A percentile compares a stretch with the other conserved stretches of the same genome.
These are phyloP conservation scores for Periconia macrospinosa DNA, from an alignment of 2,329 filamentous ascomycete genomes.

Conservation along the genomic window DNA sequence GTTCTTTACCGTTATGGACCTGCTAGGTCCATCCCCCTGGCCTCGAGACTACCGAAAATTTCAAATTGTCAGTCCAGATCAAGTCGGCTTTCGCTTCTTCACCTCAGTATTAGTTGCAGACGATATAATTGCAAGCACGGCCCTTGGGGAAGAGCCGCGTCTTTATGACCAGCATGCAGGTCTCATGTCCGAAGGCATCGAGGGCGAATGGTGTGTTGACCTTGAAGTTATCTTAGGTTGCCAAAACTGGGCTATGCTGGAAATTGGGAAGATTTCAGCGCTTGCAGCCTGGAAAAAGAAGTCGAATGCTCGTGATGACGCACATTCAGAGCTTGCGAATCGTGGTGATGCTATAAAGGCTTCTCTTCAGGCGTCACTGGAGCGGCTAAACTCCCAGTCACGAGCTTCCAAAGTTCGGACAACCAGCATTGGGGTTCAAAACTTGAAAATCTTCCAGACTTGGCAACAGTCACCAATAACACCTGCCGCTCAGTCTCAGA, in stretches of 20 bases:
- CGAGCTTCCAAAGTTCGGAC: too few species aligned
- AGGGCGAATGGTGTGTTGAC: conserved; percentile 31
- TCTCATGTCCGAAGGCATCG: conserved; percentile 18
- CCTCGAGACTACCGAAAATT: background rate
- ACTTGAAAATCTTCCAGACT: too few species aligned
- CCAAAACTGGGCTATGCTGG: conserved; percentile 59
- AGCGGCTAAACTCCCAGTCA: background rate
- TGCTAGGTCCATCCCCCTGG: too few species aligned
- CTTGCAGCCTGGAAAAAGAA: conserved; percentile 61
- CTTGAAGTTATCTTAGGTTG: conserved; percentile 59
- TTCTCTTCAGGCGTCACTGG: background rate
- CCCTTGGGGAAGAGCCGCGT: conserved; percentile 31
- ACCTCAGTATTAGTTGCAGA: conserved; percentile 37
- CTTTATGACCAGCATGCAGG: conserved; percentile 27
- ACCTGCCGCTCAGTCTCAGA: background rate
- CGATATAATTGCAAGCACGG: conserved; percentile 42
- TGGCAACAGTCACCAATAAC: too few species aligned
- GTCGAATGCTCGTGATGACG: conserved; percentile 50
- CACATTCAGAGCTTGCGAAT: conserved; percentile 48
- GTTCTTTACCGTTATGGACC: too few species aligned
- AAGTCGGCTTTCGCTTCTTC: conserved; percentile 42
- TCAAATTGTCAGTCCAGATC: conserved; percentile 36
- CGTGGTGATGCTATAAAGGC: conserved; percentile 48
- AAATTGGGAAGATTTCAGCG: conserved; percentile 57
- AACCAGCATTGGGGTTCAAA: too few species aligned